phyloP scores from a whole-genome alignment of 2,329 filamentous ascomycete genomes.

The Nemania sp. region DNA sequence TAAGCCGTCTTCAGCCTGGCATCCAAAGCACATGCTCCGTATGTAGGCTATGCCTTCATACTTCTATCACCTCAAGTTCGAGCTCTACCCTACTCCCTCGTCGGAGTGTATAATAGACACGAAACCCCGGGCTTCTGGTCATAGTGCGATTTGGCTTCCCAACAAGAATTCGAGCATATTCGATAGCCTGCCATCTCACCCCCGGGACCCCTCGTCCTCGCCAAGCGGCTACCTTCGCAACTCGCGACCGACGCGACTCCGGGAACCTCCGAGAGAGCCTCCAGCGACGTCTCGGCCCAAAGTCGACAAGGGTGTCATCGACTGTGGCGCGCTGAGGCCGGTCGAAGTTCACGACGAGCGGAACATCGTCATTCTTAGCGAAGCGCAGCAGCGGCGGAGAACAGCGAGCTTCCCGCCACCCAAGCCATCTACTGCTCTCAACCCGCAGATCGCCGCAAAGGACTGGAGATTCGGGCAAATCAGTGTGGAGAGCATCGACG shows the following conservation, averaged over 20 bases:
- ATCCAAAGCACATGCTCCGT: constrained; percentile 18
- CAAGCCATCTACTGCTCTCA: constrained; percentile 58
- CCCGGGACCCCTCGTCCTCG: constrained; percentile 44
- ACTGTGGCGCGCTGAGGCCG: constrained; percentile 61
- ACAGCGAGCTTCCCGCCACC: constrained; percentile 59
- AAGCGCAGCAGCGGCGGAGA: constrained; percentile 56
- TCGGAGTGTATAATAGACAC: constrained; percentile 45
- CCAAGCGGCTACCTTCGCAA: constrained; percentile 27
- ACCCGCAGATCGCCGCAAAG: constrained; percentile 61
- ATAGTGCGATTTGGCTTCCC: constrained; percentile 63
- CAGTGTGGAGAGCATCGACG: constrained; percentile 83
- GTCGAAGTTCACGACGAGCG: constrained; percentile 49
- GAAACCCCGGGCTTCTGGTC: constrained; percentile 31
- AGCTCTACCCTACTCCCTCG: constrained; percentile 67
- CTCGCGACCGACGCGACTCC: constrained; percentile 27
- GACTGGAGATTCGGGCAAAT: constrained; percentile 90
- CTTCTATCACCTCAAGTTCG: constrained; percentile 75
- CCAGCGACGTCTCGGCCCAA: constrained; percentile 34
- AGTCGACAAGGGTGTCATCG: constrained; percentile 56
- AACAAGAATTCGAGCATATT: constrained; percentile 63
- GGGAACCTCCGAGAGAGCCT: constrained; percentile 35
- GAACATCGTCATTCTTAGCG: constrained; percentile 55
- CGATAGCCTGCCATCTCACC: constrained; percentile 65
- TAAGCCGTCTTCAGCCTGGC: constrained; percentile 12
- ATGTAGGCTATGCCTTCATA: constrained; percentile 67